Base-by-base conservation (phyloP, 2,329 filamentous ascomycete species). In the Cadophora luteo-olivacea region DNA sequence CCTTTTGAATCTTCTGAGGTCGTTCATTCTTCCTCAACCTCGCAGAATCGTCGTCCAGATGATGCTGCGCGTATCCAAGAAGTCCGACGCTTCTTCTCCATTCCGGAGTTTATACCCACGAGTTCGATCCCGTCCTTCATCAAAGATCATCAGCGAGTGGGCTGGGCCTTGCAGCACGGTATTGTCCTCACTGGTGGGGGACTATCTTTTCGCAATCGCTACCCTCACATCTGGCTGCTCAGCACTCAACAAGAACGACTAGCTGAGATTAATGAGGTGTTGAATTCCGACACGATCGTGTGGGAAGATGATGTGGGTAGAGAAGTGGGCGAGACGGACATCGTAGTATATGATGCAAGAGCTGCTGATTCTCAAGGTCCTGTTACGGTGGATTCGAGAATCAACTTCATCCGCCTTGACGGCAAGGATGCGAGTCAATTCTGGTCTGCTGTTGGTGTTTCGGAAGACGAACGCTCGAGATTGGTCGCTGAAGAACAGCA, bases 61-160 rank as follows among this genome's bases (percentile, higher is more conserved):
- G 54, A 63, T 48, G 41, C 45, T 14, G 11, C 6, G 2, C 24
- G 45, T 29, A 38, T 63, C 16, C 61, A 25, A 22, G 32, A 52
- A 33, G 48, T 52, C 48, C 48, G 61, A 7, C 5, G 54, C 3
- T 63, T 63, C 61, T 51, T 51, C 61, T 52, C 61, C 16, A 54
- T 63, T 25, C 48, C 61, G 12, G 61, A 5, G 24, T 22, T 45
- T 4, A 7, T 63, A 7, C 48, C 61, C 14, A 52, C 61, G 24
- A 36, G 19, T 24, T 33, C n/a, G 2, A 63, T 63, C 14, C 48
- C 61, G 16, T 24, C 24, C 14, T 52, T 63, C 61, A n/a, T 63
- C 61, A 32, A 19, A 12, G 29, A 54, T n/a, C 61, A 52, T 24
- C 48, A 8, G 4, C 32, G 48, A 36, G 14, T 63, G 1, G 22